Evolutionary conservation across 2,329 filamentous ascomycete species (phyloP).

Genomic region (Ilyonectria sp.): DNA sequence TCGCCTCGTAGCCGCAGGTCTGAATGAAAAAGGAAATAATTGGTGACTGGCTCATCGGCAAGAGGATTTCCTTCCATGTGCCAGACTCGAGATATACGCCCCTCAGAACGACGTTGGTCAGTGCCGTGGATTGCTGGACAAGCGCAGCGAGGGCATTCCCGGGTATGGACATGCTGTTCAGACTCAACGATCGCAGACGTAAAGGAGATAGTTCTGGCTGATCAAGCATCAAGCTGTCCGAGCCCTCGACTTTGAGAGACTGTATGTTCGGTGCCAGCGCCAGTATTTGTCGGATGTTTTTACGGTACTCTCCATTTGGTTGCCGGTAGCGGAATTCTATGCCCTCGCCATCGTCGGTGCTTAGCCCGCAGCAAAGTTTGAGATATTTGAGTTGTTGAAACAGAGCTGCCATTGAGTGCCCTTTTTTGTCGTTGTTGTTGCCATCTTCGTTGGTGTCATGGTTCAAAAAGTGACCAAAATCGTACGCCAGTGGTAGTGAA

Average conservation of each 20-base stretch:
- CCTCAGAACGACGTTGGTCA: not conserved
- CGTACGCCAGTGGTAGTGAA: conserved; percentile 19
- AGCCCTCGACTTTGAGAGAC: conserved; percentile 4
- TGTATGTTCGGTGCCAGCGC: conserved; percentile 19
- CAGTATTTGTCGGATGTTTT: conserved; percentile 13
- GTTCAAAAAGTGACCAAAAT: conserved; percentile 22
- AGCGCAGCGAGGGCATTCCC: conserved; percentile 6
- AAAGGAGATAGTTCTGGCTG: conserved; percentile 4
- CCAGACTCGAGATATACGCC: conserved; percentile 23
- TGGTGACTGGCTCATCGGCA: conserved; percentile 2
- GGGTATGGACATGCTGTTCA: conserved; percentile 10
- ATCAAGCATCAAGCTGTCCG: not conserved
- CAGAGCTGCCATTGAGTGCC: not conserved
- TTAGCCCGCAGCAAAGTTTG: not conserved
- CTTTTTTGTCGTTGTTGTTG: not conserved
- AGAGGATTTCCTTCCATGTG: conserved; percentile 12
- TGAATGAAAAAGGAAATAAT: conserved; percentile 20
- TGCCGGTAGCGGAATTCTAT: conserved; percentile 4
- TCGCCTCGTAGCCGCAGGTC: conserved; percentile 12
- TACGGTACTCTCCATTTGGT: conserved; percentile 9
- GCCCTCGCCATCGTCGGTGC: conserved; percentile 11
- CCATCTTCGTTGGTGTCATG: conserved; percentile 1
- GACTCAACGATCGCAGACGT: not conserved
- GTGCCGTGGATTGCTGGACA: conserved; percentile 6
- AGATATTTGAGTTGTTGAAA: conserved; percentile 19